These are phyloP conservation scores for Thoreauomyces humboldtii DNA, from an alignment of 192 early-diverging fungal genomes.

Conservation along the genomic window DNA sequence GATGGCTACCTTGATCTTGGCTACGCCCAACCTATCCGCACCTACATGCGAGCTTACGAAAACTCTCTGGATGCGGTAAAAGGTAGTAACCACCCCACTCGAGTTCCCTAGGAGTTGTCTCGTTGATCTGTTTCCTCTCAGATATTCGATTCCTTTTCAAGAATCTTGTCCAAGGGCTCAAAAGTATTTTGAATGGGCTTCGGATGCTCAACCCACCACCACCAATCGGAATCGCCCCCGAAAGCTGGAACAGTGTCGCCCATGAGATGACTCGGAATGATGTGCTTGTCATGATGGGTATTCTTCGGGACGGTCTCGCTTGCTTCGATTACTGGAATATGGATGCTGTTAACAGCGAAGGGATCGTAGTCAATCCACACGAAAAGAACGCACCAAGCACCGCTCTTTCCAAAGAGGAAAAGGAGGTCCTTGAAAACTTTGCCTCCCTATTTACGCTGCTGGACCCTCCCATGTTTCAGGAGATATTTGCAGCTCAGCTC, in stretches of 20 bases:
- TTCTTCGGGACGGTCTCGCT: constrained; percentile 74
- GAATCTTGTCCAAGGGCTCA: constrained; percentile 85
- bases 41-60: constrained; percentile 43
- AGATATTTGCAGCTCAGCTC: constrained; percentile 90
- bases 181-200: constrained; percentile 73
- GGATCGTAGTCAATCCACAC: constrained; percentile 8
- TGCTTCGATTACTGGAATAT: constrained; percentile 83
- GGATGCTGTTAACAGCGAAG: constrained; percentile 53
- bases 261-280: constrained; percentile 70
- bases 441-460: constrained; percentile 76
- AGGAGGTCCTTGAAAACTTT: constrained; percentile 90
- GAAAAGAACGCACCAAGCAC: constrained; percentile 14
- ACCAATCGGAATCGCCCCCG: constrained; percentile 32
- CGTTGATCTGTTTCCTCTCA: constrained; percentile 22
- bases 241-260: constrained; percentile 38
- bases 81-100: constrained; percentile 43
- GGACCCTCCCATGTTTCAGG: constrained; percentile 90
- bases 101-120: background rate
- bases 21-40: constrained; percentile 54
- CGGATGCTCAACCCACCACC: constrained; percentile 67
- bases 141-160: constrained; percentile 88
- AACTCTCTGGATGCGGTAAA: constrained; percentile 67
- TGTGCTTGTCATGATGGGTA: constrained; percentile 63
- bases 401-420: constrained; percentile 70
- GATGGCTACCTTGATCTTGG: constrained; percentile 58